Conservation (phyloP, 2,329 filamentous ascomycete genomes). For the Curvularia hawaiiensis region DNA sequence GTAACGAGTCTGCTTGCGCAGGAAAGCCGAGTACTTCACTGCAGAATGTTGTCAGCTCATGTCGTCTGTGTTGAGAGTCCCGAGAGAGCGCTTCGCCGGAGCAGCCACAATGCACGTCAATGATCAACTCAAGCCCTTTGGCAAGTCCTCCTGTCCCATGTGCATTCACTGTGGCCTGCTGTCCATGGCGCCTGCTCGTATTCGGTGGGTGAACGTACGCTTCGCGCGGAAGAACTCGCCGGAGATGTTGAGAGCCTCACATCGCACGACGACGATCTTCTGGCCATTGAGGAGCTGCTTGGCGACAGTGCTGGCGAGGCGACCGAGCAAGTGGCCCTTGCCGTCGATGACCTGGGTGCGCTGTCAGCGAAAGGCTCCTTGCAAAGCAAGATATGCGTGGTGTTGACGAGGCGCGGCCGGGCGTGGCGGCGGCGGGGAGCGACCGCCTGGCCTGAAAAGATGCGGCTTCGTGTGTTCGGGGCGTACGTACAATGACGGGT, state of each 20-base stretch:
- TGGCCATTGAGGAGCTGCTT: conserved; percentile 99
- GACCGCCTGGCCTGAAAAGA: conserved; percentile 12
- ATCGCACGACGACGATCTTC: conserved; percentile 99
- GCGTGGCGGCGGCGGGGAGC: conserved; percentile 18
- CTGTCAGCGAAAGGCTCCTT: conserved; percentile 36
- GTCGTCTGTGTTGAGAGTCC: conserved; percentile 11
- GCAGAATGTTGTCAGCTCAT: conserved; percentile 48
- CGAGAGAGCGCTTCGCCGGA: conserved; percentile 12
- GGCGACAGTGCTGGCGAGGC: conserved; percentile 95
- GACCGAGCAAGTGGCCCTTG: conserved; percentile 99
- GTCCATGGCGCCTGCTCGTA: conserved; percentile 18
- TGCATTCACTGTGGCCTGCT: conserved; percentile 21
- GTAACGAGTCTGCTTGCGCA: conserved; percentile 99
- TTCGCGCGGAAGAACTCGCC: conserved; percentile 99
- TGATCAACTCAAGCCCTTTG: neutral
- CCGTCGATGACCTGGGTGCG: conserved; percentile 81
- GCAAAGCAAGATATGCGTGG: conserved; percentile 5
- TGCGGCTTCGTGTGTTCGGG: conserved; percentile 21
- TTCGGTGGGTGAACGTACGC: conserved; percentile 73
- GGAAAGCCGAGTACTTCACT: conserved; percentile 99
- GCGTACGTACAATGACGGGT: conserved; percentile 65
- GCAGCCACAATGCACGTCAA: conserved; percentile 18
- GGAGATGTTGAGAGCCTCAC: conserved; percentile 99
- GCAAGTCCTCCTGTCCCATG: conserved; percentile 4
- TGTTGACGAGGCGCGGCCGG: conserved; percentile 14